These are phyloP conservation scores for Phylloporus arenicola DNA, from an alignment of 768 basidiomycete species.

Conservation along the genomic window DNA sequence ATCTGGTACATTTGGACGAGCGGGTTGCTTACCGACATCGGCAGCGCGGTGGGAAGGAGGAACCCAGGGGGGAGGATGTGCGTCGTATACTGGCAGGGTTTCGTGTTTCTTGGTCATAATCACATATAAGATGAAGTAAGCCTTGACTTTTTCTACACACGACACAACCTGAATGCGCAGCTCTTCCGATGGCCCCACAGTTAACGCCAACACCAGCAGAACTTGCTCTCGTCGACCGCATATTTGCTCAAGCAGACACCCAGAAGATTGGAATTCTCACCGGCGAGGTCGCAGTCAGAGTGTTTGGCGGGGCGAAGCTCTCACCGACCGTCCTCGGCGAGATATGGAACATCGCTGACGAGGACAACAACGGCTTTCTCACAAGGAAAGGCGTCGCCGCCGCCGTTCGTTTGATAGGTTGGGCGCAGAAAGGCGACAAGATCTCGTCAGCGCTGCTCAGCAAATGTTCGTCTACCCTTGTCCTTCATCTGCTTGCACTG, in stretches of 20 bases:
- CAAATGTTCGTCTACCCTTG: conserved; percentile 54
- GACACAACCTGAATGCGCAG: conserved; percentile 11
- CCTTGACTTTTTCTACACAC: not conserved
- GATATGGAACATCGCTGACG: conserved; percentile 91
- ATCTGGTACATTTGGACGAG: not conserved
- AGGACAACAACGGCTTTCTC: conserved; percentile 89
- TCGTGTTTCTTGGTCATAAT: conserved; percentile 25
- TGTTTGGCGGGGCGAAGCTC: conserved; percentile 82
- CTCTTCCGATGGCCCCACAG: conserved; percentile 34
- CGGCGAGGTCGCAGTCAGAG: conserved; percentile 84
- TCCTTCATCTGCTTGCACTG: conserved; percentile 4
- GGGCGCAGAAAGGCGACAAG: conserved; percentile 83
- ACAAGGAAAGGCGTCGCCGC: conserved; percentile 82
- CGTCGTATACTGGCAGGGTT: conserved; percentile 51
- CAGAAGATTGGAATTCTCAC: conserved; percentile 81
- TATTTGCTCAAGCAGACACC: conserved; percentile 69
- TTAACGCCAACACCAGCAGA: conserved; percentile 46
- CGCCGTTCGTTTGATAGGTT: conserved; percentile 87
- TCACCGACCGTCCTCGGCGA: conserved; percentile 76
- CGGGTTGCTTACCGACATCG: conserved; percentile 53
- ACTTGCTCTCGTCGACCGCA: conserved; percentile 60
- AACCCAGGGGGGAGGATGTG: conserved; percentile 69
- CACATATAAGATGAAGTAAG: not conserved
- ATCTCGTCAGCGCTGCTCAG: conserved; percentile 54
- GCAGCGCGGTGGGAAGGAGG: conserved; percentile 60